A percentile compares a stretch with the other conserved stretches of the same genome.
Evolutionary conservation across 352 stramenopile genomes (phyloP).

Genomic region (Phytophthora brassicae): DNA sequence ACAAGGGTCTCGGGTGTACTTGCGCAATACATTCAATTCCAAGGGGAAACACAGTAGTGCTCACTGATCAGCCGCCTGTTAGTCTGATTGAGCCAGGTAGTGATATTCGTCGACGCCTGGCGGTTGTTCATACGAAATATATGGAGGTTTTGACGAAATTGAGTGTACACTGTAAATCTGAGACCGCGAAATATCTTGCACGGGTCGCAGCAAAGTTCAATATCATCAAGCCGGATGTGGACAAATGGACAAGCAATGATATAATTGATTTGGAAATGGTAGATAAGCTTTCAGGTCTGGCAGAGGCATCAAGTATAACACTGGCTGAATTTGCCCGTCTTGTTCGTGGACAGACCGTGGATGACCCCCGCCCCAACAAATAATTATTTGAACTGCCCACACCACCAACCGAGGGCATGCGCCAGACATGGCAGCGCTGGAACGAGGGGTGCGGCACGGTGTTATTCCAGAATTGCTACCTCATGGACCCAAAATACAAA

Average conservation of each 20-base stretch:
- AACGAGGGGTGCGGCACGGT: too few relatives aligned
- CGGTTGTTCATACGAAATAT: not conserved
- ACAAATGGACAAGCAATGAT: not conserved
- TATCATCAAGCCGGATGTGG: not conserved
- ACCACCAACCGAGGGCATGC: too few relatives aligned
- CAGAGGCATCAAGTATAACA: not conserved
- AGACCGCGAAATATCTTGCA: not conserved
- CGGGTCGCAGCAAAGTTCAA: not conserved
- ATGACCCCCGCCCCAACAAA: not conserved
- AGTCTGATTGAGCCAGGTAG: not conserved
- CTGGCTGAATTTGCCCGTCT: not conserved
- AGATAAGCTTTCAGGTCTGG: not conserved
- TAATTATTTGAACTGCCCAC: too few relatives aligned
- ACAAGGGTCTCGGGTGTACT: not conserved
- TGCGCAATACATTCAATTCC: not conserved
- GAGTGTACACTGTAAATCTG: not conserved
- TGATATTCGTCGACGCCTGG: not conserved
- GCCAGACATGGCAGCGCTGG: too few relatives aligned
- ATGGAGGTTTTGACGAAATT: not conserved
- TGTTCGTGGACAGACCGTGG: not conserved
- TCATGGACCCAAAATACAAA: not conserved
- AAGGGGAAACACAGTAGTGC: too few relatives aligned
- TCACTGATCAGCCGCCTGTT: not conserved
- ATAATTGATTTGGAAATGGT: not conserved
- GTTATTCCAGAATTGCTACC: not conserved